Evolutionary conservation across 768 basidiomycete genomes (phyloP), one percentile per base, ranked within the genome.

Genomic region (Collybiopsis confluens): DNA sequence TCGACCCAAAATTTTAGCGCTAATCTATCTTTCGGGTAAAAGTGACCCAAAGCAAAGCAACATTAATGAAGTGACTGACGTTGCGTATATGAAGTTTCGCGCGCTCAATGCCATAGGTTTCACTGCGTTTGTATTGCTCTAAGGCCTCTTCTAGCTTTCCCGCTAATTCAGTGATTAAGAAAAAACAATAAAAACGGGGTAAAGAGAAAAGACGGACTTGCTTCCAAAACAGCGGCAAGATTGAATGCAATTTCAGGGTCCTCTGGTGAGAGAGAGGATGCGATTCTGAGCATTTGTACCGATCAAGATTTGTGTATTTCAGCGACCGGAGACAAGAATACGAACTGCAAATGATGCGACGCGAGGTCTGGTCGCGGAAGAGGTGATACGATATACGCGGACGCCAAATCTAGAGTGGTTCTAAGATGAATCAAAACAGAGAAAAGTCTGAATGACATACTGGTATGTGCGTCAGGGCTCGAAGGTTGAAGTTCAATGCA

Each of bases 231-330:
- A 42, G 90, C 92, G 47, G 88, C 92, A 55, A 92, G 80, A 73
- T 94, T 94, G 77, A 92, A 94, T 15, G 89, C 85, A 63, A 93
- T 91, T 67, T 94, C 92, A 66, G 88, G 85, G 74, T 94, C 92
- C 67, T 91, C 88, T 43, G 92, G 92, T 55, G 86, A 80, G 61
- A 94, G 79, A n/a, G 85, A 83, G 41, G 83, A 77, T 45, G 92
- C 92, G 65, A 88, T 84, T 60, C 92, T 94, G 70, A 40, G 13
- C 18, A 26, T 48, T 65, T 64, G 66, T 60, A 62, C 65, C 63
- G 56, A 69, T 53, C 70, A 64, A 58, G 27, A 57, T 47, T 59
- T 62, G 41, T 59, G 67, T 64, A 62, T 61, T 64, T n/a, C n/a
- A 64, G 55, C 56, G 45, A 56, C 63, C 60, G 58, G 55, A 46